Percentiles rank a stretch among this genome's conserved stretches.
Evolutionary conservation across 108 stramenopile genomes (phyloP).

Genomic region (Pseudonitzschia pungens): DNA sequence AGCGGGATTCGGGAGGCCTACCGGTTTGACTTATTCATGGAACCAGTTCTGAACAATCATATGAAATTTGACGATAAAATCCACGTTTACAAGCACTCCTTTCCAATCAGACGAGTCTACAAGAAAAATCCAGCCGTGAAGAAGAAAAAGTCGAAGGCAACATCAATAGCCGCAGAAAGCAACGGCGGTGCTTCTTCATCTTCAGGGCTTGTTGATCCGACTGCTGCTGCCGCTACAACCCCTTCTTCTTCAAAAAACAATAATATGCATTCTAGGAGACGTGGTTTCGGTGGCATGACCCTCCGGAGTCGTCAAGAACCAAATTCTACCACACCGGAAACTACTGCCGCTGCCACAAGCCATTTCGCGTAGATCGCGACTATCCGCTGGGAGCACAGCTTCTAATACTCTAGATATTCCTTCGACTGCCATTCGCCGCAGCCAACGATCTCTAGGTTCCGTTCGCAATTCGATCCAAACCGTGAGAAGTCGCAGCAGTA

Average conservation of each 20-base stretch:
- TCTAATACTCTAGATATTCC: background rate
- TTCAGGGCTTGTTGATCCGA: background rate
- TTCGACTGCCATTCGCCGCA: slow-evolving; percentile 7
- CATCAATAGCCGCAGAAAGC: background rate
- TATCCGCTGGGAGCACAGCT: background rate
- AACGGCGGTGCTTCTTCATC: background rate
- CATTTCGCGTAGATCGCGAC: background rate
- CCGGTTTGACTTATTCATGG: slow-evolving; percentile 67
- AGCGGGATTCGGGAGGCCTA: slow-evolving; percentile 92
- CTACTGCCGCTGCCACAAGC: background rate
- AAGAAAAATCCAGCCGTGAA: background rate
- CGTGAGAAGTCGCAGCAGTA: background rate
- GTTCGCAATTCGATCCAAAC: background rate
- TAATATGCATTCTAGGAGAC: slow-evolving; percentile 23
- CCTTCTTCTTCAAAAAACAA: background rate
- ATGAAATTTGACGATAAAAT: slow-evolving; percentile 55
- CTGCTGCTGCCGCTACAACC: background rate
- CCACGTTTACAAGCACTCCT: slow-evolving; percentile 66
- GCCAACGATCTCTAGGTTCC: slow-evolving; percentile 28
- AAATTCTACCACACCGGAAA: background rate
- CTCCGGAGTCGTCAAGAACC: slow-evolving; percentile 26
- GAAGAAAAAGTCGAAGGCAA: background rate
- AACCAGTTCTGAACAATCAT: slow-evolving; percentile 47
- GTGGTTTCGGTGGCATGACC: slow-evolving; percentile 35
- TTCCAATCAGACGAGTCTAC: slow-evolving; percentile 34